Conservation (phyloP, 2,329 filamentous ascomycete species). For the Colletotrichum liriopes region DNA sequence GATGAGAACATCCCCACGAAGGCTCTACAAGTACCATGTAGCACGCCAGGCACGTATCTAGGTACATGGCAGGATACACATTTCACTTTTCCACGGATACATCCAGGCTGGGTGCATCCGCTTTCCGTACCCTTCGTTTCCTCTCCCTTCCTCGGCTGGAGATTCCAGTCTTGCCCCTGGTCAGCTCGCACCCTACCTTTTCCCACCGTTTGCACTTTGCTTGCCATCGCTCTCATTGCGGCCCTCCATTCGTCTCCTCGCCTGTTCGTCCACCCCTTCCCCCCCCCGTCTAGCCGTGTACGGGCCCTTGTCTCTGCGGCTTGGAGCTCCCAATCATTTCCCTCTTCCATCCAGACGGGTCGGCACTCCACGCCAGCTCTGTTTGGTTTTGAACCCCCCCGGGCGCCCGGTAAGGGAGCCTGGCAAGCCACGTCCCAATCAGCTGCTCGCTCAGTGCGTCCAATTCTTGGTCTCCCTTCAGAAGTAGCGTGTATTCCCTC, state of each 20-base stretch:
- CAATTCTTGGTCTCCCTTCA: constrained; percentile 36
- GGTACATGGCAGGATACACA: constrained; percentile 24
- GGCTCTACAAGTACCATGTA: constrained; percentile 25
- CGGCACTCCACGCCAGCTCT: constrained; percentile 43
- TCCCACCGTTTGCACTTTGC: constrained; percentile 41
- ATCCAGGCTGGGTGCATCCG: constrained; percentile 41
- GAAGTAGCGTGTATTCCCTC: constrained; percentile 29
- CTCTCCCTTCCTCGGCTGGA: constrained; percentile 42
- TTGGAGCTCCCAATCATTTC: constrained; percentile 41
- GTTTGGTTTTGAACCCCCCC: constrained; percentile 33
- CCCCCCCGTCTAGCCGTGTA: constrained; percentile 27
- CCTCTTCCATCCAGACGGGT: constrained; percentile 42
- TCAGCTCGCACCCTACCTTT: constrained; percentile 38
- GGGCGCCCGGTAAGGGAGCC: constrained; percentile 37
- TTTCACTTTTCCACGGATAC: constrained; percentile 18
- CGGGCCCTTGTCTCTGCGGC: constrained; percentile 34
- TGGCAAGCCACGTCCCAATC: constrained; percentile 35
- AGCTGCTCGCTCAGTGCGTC: constrained; percentile 30
- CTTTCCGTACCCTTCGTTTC: constrained; percentile 36
- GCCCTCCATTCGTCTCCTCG: constrained; percentile 31
- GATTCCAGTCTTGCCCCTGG: constrained; percentile 41
- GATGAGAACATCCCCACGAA: constrained; percentile 21
- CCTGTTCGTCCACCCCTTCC: constrained; percentile 20
- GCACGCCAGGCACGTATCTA: constrained; percentile 32
- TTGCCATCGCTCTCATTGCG: constrained; percentile 19